A percentile compares a stretch with the other conserved stretches of the same genome.
These are phyloP conservation scores for Saturnispora mendoncae DNA, from an alignment of 805 yeast genomes.

Conservation along the genomic window DNA sequence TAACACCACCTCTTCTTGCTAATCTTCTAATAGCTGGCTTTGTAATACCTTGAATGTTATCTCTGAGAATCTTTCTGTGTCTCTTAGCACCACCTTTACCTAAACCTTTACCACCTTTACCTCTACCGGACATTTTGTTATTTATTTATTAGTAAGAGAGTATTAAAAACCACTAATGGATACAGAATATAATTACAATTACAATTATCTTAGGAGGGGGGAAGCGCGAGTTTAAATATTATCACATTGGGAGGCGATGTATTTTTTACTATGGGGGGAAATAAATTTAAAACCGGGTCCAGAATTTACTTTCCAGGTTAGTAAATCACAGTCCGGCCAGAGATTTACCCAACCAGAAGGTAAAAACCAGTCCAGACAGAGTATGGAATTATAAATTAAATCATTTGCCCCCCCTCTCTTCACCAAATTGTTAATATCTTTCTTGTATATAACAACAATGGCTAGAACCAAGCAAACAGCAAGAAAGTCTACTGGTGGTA, in stretches of 20 bases:
- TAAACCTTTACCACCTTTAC: constrained; percentile 99
- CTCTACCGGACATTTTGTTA: constrained; percentile 87
- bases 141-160: constrained; percentile 15
- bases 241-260: no score
- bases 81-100: constrained; percentile 99
- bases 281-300: constrained; percentile 3
- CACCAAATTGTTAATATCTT: not conserved
- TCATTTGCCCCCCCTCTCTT: not conserved
- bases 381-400: not conserved
- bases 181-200: constrained; percentile 7
- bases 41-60: constrained; percentile 99
- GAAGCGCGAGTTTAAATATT: no score
- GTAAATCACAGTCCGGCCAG: constrained; percentile 6
- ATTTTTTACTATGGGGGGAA: constrained; percentile 4
- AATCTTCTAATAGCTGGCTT: constrained; percentile 99
- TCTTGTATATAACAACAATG: constrained; percentile 34
- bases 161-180: constrained; percentile 9
- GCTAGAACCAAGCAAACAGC: constrained; percentile 94
- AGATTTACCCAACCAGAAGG: constrained; percentile 4
- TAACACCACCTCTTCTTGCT: constrained; percentile 99
- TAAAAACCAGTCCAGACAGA: constrained; percentile 1
- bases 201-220: not conserved
- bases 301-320: constrained; percentile 1
- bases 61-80: constrained; percentile 99
- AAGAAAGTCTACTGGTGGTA: constrained; percentile 93